Percentiles rank a stretch among this genome's conserved stretches.
Conservation (phyloP, 495 filamentous ascomycete species). For the Neurospora sublineolata region DNA sequence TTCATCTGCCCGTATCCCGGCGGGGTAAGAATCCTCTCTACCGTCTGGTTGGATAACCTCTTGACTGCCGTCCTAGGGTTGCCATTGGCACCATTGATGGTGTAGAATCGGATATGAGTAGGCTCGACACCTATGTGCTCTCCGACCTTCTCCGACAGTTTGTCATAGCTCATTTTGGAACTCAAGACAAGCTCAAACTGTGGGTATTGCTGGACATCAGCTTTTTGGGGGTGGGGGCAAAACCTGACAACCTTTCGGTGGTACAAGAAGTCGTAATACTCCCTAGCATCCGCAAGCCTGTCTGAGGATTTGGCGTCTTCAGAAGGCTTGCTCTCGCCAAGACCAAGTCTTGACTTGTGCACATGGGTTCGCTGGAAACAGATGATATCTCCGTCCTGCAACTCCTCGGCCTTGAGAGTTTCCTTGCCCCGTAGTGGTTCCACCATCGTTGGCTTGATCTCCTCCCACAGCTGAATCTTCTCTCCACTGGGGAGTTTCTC, state of each 20-base stretch:
- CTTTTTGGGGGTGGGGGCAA: constrained; percentile 41
- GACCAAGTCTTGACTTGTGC: constrained; percentile 25
- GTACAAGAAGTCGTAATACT: constrained; percentile 86
- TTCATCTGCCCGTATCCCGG: constrained; percentile 39
- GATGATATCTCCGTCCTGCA: constrained; percentile 95
- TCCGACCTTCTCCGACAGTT: constrained; percentile 74
- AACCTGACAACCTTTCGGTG: constrained; percentile 69
- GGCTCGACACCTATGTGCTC: constrained; percentile 66
- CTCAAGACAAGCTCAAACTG: constrained; percentile 64
- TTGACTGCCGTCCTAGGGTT: constrained; percentile 68
- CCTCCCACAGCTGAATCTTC: constrained; percentile 69
- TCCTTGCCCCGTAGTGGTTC: constrained; percentile 86
- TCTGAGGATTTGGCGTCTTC: constrained; percentile 27
- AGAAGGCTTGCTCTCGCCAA: constrained; percentile 14
- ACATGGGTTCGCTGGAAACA: constrained; percentile 68
- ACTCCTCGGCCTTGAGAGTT: constrained; percentile 77
- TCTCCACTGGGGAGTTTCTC: constrained; percentile 37
- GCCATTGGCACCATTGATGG: constrained; percentile 60
- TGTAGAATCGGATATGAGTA: constrained; percentile 83
- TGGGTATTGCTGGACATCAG: constrained; percentile 38
- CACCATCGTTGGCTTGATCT: constrained; percentile 97
- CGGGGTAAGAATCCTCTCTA: constrained; percentile 60
- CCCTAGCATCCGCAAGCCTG: constrained; percentile 52
- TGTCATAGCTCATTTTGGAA: constrained; percentile 83
- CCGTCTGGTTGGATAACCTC: constrained; percentile 48